Base-by-base conservation (phyloP, 2,329 filamentous ascomycete genomes). In the Talaromyces atroroseus region DNA sequence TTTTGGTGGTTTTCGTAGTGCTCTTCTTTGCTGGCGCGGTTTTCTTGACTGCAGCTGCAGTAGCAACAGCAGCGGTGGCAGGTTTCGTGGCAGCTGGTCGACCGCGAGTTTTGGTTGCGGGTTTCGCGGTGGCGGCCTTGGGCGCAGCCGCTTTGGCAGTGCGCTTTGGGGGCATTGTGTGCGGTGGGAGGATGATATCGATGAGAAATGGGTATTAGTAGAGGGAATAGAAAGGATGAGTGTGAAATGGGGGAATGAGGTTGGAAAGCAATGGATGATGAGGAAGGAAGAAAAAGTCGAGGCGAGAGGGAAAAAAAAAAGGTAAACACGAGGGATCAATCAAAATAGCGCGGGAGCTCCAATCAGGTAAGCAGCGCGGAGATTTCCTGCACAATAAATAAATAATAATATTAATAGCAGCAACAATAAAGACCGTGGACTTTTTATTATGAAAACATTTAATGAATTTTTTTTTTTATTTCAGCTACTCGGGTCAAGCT, bases 151-250 rank as follows among this genome's bases (percentile, higher is more conserved):
- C 24, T 18, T 47, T 46, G 32, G 58, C 29, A 24, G 58, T 44
- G 46, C 50, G 53, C 57, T 57, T 59, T 14, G 54, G 58, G 16
- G 58, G 50, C 53, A 59, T 59, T 49, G 46, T 42, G 14, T 4
- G 26, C 5, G 16, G 10, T 47, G 16, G 7, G 16, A 36, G 14
- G 45, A n/a, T 24, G 18, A n/a, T 14, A 42, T 18, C 29, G 23
- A 48, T 38, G n/a, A 20, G n/a, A 20, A 21, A 8, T 5, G 42
- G 11, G 26, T 10, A 6, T 18, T 40, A 1, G 10, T 23, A 1
- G 10, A 26, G 12, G 7, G 10, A 11, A 24, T 26, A 29, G 18
- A 26, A 40, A 12, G 20, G 20, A 48, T 44, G 44, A 26, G 40
- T 21, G 38, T 36, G 21, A 40, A 45, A 14, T 49, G 34, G 34